Evolutionary conservation across 2,329 filamentous ascomycete genomes (phyloP), one percentile per base, ranked within the genome.

Genomic region (Macroventuria anomochaeta): DNA sequence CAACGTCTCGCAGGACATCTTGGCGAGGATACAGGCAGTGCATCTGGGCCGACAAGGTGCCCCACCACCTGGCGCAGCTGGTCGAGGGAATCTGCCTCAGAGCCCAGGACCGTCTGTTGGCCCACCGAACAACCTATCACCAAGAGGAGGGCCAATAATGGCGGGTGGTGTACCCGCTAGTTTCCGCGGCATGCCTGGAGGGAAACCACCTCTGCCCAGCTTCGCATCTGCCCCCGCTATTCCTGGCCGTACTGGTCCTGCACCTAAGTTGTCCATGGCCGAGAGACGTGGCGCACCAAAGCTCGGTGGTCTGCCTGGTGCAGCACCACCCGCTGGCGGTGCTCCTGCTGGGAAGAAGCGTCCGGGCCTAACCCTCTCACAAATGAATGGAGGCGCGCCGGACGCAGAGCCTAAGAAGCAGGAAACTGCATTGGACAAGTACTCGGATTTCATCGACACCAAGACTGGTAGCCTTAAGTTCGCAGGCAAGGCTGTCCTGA

Each of bases 391-490:
- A 20, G 33, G 55, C 7, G 54, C 62, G 21, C 53, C 62, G 10
- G 49, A 51, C n/a, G 61, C 44, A 20, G 57, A 58, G 17, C 67
- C 72, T 20, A 65, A 65, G 53, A 70, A 75, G 62, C 68, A 72
- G 55, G 71, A 71, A 56, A 67, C 71, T 7, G 68, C 82, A 46
- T 83, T 91, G 73, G 86, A 84, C 68, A 88, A 88, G 67, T 90
- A 88, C 65, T 81, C 87, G 26, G 88, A 97, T 59, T 95, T 90
- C 68, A 90, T 99, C 55, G 93, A 99, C 70, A 88, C 91, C 0
- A 90, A 97, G 68, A 91, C 91, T 43, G 95, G 95, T 10, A 96
- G 89, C 64, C 81, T 99, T 58, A 96, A 88, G 7, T 99, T 99
- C 76, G 90, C 92, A 65, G 93, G 92, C 62, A 96, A 96, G 62